These are phyloP conservation scores for Pugionium dolabratum DNA, from an alignment of 345 rosid genomes.

Conservation along the genomic window DNA sequence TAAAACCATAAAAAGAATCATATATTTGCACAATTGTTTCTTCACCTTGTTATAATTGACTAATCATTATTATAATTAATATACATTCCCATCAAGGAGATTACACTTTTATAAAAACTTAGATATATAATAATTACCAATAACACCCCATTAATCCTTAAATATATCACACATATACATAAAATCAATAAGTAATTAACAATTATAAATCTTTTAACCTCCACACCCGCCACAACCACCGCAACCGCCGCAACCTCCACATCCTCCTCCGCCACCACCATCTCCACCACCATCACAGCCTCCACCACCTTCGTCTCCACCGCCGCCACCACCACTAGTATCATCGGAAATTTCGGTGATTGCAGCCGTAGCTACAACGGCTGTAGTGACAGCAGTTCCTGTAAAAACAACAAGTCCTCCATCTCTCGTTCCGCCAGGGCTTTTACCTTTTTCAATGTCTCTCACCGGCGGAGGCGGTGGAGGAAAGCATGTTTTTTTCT, in stretches of 20 bases:
- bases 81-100: no score
- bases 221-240: constrained; percentile 31
- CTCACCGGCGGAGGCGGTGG: constrained; percentile 1
- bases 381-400: constrained; percentile 18
- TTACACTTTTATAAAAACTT: no score
- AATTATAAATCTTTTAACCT: constrained; percentile 7
- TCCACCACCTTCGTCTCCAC: background rate
- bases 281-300: background rate
- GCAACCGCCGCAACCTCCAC: constrained; percentile 25
- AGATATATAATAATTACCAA: no score
- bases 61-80: no score
- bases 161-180: background rate
- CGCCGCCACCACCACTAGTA: background rate
- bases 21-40: no score
- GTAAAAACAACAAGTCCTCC: constrained; percentile 28
- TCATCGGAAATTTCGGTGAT: background rate
- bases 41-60: no score
- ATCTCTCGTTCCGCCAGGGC: constrained; percentile 23
- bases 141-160: no score
- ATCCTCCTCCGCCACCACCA: constrained; percentile 15
- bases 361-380: constrained; percentile 21
- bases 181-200: background rate
- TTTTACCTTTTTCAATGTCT: constrained; percentile 31
- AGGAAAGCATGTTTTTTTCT: background rate
- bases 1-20: no score